Evolutionary conservation across 2,329 filamentous ascomycete genomes (phyloP).

Genomic region (Ophiosphaerella korrae): DNA sequence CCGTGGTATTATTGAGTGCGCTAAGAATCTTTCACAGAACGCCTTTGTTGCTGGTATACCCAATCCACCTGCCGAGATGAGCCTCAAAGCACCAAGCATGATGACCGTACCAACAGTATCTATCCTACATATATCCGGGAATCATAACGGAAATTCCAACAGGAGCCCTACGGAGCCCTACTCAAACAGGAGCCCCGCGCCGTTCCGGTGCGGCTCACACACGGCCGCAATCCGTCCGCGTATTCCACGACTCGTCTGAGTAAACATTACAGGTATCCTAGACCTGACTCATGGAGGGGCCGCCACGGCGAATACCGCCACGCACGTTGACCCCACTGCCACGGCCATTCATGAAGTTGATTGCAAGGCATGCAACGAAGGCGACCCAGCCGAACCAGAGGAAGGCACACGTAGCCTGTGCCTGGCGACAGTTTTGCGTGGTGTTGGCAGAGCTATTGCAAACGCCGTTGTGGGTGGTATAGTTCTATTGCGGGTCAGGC

Average conservation of each 20-base stretch:
- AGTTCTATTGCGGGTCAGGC: constrained; percentile 39
- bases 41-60: not conserved
- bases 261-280: constrained; percentile 45
- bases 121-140: not conserved
- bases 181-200: not conserved
- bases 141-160: not conserved
- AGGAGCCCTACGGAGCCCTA: not conserved
- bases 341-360: constrained; percentile 61
- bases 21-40: not conserved
- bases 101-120: not conserved
- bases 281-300: constrained; percentile 61
- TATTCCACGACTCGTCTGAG: constrained; percentile 35
- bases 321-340: constrained; percentile 53
- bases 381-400: constrained; percentile 77
- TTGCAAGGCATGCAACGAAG: constrained; percentile 61
- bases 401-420: constrained; percentile 76
- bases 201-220: constrained; percentile 6
- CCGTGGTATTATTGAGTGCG: no score
- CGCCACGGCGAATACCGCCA: constrained; percentile 53
- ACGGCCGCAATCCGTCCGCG: constrained; percentile 20
- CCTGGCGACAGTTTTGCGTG: constrained; percentile 71
- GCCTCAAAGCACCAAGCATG: not conserved
- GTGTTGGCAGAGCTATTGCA: constrained; percentile 65
- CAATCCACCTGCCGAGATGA: not conserved
- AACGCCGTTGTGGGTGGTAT: constrained; percentile 60